Evolutionary conservation across 257 asterid genomes (phyloP).

Genomic region (Sherardia arvensis): DNA sequence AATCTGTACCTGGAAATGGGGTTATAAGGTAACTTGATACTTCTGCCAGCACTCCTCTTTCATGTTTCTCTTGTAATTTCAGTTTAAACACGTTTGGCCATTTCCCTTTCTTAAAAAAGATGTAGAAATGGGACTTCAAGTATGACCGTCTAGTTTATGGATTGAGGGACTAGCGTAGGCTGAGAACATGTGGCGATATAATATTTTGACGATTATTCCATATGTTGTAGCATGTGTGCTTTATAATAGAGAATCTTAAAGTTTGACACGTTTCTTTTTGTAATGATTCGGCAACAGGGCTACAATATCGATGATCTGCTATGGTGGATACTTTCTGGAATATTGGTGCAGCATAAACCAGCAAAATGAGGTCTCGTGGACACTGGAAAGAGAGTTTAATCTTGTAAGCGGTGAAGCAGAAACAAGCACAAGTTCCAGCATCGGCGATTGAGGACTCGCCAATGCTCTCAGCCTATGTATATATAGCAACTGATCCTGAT

Average conservation of each 20-base stretch:
- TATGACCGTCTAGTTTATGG: too few relatives aligned
- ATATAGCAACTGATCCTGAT: neutral
- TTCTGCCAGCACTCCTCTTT: slow-evolving; percentile 4
- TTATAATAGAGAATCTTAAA: neutral
- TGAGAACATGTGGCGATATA: neutral
- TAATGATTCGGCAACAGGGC: slow-evolving; percentile 45
- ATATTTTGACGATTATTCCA: neutral
- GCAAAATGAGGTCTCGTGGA: slow-evolving; percentile 70
- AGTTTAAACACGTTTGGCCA: too few relatives aligned
- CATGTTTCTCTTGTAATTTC: too few relatives aligned
- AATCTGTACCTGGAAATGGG: slow-evolving; percentile 41
- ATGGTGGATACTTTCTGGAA: slow-evolving; percentile 60
- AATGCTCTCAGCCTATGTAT: neutral
- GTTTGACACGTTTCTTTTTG: neutral
- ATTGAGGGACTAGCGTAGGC: too few relatives aligned
- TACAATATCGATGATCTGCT: slow-evolving; percentile 53
- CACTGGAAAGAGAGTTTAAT: slow-evolving; percentile 63
- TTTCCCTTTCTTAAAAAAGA: too few relatives aligned
- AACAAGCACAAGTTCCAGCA: slow-evolving; percentile 10
- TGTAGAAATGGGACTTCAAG: too few relatives aligned
- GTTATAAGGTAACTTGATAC: slow-evolving; percentile 43
- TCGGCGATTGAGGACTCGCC: neutral
- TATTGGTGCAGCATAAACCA: slow-evolving; percentile 51
- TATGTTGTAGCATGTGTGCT: too few relatives aligned
- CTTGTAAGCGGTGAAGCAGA: slow-evolving; percentile 47